These are phyloP conservation scores for Fusarium luffae DNA, from an alignment of 2,329 filamentous ascomycete species.

Conservation along the genomic window DNA sequence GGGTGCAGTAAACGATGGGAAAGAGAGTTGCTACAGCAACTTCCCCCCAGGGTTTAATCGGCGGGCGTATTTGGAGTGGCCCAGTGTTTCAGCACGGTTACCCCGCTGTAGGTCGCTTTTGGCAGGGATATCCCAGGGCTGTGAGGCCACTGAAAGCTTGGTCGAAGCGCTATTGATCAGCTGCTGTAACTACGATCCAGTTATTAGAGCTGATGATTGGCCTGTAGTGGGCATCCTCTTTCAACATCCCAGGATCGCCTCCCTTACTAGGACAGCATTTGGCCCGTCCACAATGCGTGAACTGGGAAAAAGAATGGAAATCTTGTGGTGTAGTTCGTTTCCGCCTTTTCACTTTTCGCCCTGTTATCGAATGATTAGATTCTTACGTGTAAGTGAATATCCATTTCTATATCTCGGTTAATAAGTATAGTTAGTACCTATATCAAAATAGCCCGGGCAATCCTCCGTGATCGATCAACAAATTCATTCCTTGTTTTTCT, in stretches of 20 bases:
- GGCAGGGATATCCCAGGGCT: slow-evolving; percentile 28
- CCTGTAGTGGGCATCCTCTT: slow-evolving; percentile 2
- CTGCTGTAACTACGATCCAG: slow-evolving; percentile 25
- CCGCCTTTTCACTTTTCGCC: slow-evolving; percentile 19
- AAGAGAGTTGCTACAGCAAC: slow-evolving; percentile 44
- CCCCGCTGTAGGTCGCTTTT: slow-evolving; percentile 43
- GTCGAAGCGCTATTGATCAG: slow-evolving; percentile 35
- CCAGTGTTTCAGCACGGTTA: slow-evolving; percentile 42
- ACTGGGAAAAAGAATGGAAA: slow-evolving; percentile 17
- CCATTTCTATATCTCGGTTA: slow-evolving; percentile 9
- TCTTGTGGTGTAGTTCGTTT: slow-evolving; percentile 21
- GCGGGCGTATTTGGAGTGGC: slow-evolving; percentile 36
- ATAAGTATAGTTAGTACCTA: slow-evolving; percentile 11
- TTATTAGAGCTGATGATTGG: slow-evolving; percentile 22
- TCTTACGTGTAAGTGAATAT: not conserved
- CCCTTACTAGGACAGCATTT: slow-evolving; percentile 23
- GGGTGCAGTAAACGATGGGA: slow-evolving; percentile 17
- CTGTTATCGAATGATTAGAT: slow-evolving; percentile 29
- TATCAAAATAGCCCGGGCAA: not conserved
- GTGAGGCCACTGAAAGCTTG: slow-evolving; percentile 37
- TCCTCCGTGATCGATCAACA: slow-evolving; percentile 7
- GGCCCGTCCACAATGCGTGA: slow-evolving; percentile 34
- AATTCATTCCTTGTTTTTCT: slow-evolving; percentile 25
- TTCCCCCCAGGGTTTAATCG: slow-evolving; percentile 17
- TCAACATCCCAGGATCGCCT: slow-evolving; percentile 17